Evolutionary conservation across 192 early-diverging fungal genomes (phyloP).

Genomic region (Coemansia sp.): DNA sequence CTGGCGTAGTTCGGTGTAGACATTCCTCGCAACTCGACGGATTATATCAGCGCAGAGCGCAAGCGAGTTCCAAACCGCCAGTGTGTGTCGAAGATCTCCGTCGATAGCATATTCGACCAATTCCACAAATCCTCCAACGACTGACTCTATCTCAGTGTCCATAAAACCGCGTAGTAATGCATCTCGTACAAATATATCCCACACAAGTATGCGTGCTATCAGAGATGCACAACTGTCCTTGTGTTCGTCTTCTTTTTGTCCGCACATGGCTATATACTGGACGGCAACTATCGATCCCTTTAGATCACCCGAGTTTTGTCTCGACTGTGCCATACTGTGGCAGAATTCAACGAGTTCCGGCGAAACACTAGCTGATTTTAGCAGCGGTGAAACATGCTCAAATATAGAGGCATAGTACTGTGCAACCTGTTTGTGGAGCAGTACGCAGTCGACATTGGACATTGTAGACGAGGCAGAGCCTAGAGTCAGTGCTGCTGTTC

Average conservation of each 20-base stretch:
- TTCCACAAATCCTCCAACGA: not conserved
- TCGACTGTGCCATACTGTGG: conserved; percentile 10
- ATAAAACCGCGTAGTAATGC: not conserved
- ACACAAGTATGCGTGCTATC: conserved; percentile 7
- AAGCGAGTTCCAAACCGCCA: conserved; percentile 44
- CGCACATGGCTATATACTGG: conserved; percentile 2
- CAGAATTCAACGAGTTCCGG: conserved; percentile 45
- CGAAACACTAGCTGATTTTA: conserved; percentile 11
- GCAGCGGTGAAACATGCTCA: conserved; percentile 1
- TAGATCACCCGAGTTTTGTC: not conserved
- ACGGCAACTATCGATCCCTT: conserved; percentile 15
- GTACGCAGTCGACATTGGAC: not conserved
- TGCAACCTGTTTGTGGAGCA: not conserved
- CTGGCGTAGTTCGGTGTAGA: conserved; percentile 12
- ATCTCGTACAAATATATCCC: conserved; percentile 4
- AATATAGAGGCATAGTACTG: conserved; percentile 22
- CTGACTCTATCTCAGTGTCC: not conserved
- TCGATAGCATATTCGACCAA: conserved; percentile 12
- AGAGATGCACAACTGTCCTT: conserved; percentile 6
- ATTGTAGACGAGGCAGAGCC: not conserved
- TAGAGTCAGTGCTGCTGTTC: not conserved
- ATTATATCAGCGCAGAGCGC: conserved; percentile 36
- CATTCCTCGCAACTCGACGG: conserved; percentile 21
- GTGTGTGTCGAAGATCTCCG: conserved; percentile 21
- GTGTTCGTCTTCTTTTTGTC: not conserved